Evolutionary conservation across 192 early-diverging fungal species (phyloP), one percentile per base, ranked within the genome.

Genomic region (Glomus cerebriforme): DNA sequence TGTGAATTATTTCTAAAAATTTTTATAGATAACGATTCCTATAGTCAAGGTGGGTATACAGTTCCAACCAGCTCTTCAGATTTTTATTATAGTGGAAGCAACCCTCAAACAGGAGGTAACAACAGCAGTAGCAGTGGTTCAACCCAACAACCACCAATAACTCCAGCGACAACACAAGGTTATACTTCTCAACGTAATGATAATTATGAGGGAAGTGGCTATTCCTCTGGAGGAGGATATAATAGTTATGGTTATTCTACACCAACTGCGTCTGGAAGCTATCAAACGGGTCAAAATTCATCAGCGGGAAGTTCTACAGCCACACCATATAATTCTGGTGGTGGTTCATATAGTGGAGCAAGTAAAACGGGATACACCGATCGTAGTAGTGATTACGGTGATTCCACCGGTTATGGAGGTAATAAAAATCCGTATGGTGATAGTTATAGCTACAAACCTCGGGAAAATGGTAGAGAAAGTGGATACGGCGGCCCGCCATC

Each of bases 11-110:
- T 43, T 26, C 4, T 26, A 19, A 29, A 39, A 69, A 39, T 37
- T 19, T 54, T 59, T 59, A 59, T 66, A 77, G 75, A 77, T 77
- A 49, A 65, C 75, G 75, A 77, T 22, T 62, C 75, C 26, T 77
- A 77, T 65, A 77, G 26, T 77, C 75, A 77, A 77, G 34, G 75
- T 77, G 75, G 64, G 37, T 77, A 77, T 65, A 29, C 62, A 49
- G 60, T 39, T n/a, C 49, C 47, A 66, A 37, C 75, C 24, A 66
- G 37, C 26, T 62, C 64, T 27, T 49, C 75, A n/a, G 64, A 66
- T 13, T 77, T 66, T 66, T 77, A 77, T 77, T 77, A 77, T 39
- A 60, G 62, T 2, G 35, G 43, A 17, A 35, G 54, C 9, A 47
- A 60, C 32, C 15, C 75, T 34, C 75, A 59, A 47, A 26, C 75